Evolutionary conservation across 805 yeast genomes (phyloP), one percentile per base, ranked within the genome.

Genomic region (Kazachstania kunashirensis): DNA sequence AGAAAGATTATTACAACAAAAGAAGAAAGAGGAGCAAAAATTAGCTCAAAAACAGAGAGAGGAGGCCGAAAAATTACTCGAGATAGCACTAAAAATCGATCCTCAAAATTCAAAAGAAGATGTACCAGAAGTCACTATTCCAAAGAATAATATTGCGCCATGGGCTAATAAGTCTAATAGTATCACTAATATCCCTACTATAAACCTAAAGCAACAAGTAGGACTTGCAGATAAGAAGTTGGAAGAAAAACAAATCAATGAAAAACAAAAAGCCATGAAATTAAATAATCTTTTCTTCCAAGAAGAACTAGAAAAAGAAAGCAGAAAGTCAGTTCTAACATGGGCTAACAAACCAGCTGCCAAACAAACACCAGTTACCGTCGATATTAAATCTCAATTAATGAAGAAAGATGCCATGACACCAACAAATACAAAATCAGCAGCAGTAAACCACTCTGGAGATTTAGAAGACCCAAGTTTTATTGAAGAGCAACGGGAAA

Each of bases 401-500:
- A 40, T 36, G 30, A 37, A 32, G 18, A 25, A 18, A 24, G 23
- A 29, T 4, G 15, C 29, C 5, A 12, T 26, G 6, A 21, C 12
- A 15, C n/a, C 5, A 5, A 32, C 31, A 5, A n/a, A 20, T 18
- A 31, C 24, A 11, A 9, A 20, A 2, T 24, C 37, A 24, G 11
- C 36, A 14, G n/a, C n/a, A n/a, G n/a, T n/a, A n/a, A n/a, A n/a
- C n/a, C n/a, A n/a, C n/a, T n/a, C n/a, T n/a, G n/a, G n/a, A n/a
- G n/a, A n/a, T n/a, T 40, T 53, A 14, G 50, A 48, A 21, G 48
- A 52, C 34, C 44, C 55, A 24, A 44, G 39, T 24, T 55, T 55
- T 36, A 45, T 58, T 29, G 49, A 53, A 29, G 62, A 58, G 40
- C 63, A 58, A 39, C 49, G 46, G 28, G 51, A 47, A 24, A 30